Evolutionary conservation across 2,329 filamentous ascomycete species (phyloP).

Genomic region (Pseudopyricularia javanii): DNA sequence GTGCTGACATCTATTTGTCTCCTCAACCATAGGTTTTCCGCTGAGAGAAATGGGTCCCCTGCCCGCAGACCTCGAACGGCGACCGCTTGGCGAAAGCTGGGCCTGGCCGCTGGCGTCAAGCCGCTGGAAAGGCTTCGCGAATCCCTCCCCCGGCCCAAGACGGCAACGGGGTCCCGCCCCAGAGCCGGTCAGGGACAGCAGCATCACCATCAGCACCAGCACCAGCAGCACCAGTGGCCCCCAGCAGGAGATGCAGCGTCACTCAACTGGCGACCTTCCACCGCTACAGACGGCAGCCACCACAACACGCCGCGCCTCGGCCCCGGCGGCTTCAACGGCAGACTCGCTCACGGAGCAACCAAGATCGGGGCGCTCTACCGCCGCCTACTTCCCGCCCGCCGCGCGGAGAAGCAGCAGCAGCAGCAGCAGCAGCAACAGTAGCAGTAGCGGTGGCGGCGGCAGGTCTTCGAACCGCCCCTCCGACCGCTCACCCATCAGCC

Average conservation of each 20-base stretch:
- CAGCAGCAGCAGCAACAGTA: not conserved
- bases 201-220: not conserved
- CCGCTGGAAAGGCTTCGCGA: not conserved
- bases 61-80: not conserved
- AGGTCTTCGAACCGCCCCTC: not conserved
- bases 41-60: not conserved
- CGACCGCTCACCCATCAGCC: not conserved
- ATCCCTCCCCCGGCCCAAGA: not conserved
- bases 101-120: not conserved
- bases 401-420: not conserved
- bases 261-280: not conserved
- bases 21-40: not conserved
- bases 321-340: not conserved
- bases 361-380: not conserved
- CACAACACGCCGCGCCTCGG: not conserved
- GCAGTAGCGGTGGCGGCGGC: too few relatives aligned
- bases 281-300: not conserved
- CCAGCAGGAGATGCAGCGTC: not conserved
- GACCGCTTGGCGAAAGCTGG: not conserved
- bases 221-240: too few relatives aligned
- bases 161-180: not conserved
- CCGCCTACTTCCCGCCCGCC: not conserved
- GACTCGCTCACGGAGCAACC: not conserved
- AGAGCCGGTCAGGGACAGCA: not conserved
- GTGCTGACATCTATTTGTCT: not conserved